Evolutionary conservation across 2,329 filamentous ascomycete species (phyloP), one percentile per base, ranked within the genome.

Genomic region (Tolypocladium endophyticum): DNA sequence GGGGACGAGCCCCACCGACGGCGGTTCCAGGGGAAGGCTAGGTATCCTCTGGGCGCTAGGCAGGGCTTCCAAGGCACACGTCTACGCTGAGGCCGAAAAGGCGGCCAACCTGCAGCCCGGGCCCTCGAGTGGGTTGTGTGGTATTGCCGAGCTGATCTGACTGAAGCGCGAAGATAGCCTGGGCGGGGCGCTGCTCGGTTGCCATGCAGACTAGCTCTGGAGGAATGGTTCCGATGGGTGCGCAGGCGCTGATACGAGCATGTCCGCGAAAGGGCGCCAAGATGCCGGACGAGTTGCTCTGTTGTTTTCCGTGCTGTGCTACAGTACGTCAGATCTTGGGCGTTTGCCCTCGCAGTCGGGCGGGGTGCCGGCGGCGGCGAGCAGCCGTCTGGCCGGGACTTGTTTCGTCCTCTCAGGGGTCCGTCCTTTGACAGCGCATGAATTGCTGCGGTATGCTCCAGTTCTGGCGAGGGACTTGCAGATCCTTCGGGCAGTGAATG

Each of bases 351-450:
- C 45, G 45, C 16, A 3, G 50, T n/a, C 7, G 12, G 28, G 28
- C 50, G 55, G 28, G 38, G 55, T 16, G 55, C 39, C 23, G 33
- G 36, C 38, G 33, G 36, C 38, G 30, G 18, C 54, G 41, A 38
- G 41, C 25, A 56, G 35, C 50, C 4, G 50, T 18, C 18, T 38
- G 6, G n/a, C 28, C 16, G 33, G 58, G 52, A 35, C 58, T 55
- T 52, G 53, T 56, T 60, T 58, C 58, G 47, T n/a, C 38, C 28
- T 55, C 25, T 41, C 55, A 56, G 38, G 55, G 55, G 38, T 56
- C 35, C 57, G 39, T 33, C 35, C 45, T 58, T 57, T 54, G 47
- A 20, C 50, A 33, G 28, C 47, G 28, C 14, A 33, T 33, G 25
- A n/a, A 11, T 30, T 52, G 7, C 16, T 33, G 16, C 5, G 35